Evolutionary conservation across 192 early-diverging fungal species (phyloP).

Genomic region (Pecoramyces ruminantium): DNA sequence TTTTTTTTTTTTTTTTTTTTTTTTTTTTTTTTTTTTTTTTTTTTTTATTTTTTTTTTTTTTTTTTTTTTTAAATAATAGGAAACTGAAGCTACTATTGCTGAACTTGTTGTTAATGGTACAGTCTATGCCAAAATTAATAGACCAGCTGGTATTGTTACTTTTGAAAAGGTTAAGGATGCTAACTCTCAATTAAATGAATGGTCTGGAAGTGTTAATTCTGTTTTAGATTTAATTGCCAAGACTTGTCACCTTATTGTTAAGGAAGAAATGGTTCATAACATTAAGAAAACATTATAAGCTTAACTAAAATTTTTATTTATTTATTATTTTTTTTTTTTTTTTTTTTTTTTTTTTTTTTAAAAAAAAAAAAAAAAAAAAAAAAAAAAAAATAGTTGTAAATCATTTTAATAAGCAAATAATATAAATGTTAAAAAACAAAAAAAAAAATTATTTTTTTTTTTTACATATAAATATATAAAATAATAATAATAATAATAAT

Average conservation of each 20-base stretch:
- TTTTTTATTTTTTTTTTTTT: too few relatives aligned
- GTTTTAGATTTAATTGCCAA: conserved; percentile 86
- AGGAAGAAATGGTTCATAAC: conserved; percentile 76
- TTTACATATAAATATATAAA: too few relatives aligned
- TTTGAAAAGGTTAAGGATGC: conserved; percentile 73
- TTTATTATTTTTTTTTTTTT: too few relatives aligned
- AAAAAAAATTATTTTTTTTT: too few relatives aligned
- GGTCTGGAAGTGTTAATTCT: conserved; percentile 77
- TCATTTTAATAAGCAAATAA: too few relatives aligned
- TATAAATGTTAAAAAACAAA: too few relatives aligned
- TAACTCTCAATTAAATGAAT: conserved; percentile 81
- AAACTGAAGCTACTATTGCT: conserved; percentile 81
- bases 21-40: not conserved
- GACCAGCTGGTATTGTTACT: conserved; percentile 72
- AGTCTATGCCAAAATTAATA: conserved; percentile 88
- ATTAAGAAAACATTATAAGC: not conserved
- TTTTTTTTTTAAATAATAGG: conserved; percentile 15
- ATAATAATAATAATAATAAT: too few relatives aligned
- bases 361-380: too few relatives aligned
- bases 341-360: too few relatives aligned
- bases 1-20: not conserved
- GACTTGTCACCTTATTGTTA: conserved; percentile 77
- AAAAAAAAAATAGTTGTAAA: too few relatives aligned
- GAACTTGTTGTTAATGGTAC: conserved; percentile 87
- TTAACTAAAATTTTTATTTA: too few relatives aligned